These are phyloP conservation scores for Apiotrichum laibachii DNA, from an alignment of 1,284 basidiomycete species.

Conservation along the genomic window DNA sequence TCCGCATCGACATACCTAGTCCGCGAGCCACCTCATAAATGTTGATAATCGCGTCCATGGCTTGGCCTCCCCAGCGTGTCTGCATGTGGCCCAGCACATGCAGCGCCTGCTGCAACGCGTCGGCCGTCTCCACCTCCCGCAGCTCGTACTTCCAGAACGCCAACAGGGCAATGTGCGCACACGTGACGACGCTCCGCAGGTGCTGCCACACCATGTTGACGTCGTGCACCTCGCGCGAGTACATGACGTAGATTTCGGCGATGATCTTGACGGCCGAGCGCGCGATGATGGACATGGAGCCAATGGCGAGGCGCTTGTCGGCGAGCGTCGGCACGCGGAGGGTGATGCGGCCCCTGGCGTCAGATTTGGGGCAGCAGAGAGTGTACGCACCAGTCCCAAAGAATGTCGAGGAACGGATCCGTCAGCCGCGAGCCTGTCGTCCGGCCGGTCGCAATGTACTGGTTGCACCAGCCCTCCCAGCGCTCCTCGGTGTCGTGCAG, in stretches of 20 bases:
- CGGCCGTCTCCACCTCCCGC: slow-evolving; percentile 18
- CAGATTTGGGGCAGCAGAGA: not conserved
- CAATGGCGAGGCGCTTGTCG: slow-evolving; percentile 13
- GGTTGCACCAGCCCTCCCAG: slow-evolving; percentile 15
- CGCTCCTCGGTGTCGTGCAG: slow-evolving; percentile 16
- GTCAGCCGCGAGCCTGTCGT: slow-evolving; percentile 10
- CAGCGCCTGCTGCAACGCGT: slow-evolving; percentile 6
- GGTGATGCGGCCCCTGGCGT: slow-evolving; percentile 18
- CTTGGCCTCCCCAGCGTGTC: slow-evolving; percentile 15
- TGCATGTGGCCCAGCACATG: slow-evolving; percentile 16
- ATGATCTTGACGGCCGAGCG: slow-evolving; percentile 20
- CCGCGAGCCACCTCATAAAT: slow-evolving; percentile 1
- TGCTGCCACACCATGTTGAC: slow-evolving; percentile 21
- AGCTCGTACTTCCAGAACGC: slow-evolving; percentile 22
- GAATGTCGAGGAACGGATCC: slow-evolving; percentile 11
- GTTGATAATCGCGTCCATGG: slow-evolving; percentile 9
- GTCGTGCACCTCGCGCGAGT: slow-evolving; percentile 1
- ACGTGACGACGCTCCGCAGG: slow-evolving; percentile 19
- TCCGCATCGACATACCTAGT: not conserved
- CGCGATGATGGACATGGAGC: slow-evolving; percentile 16
- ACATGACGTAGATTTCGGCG: slow-evolving; percentile 3
- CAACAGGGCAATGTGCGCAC: slow-evolving; percentile 21
- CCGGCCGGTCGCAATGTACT: slow-evolving; percentile 8
- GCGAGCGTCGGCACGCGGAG: slow-evolving; percentile 13
- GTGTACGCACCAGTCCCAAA: slow-evolving; percentile 21